Percentiles rank a stretch among this genome's conserved stretches.
These are phyloP conservation scores for Dissophora globulifera DNA, from an alignment of 192 early-diverging fungal species.

Conservation along the genomic window DNA sequence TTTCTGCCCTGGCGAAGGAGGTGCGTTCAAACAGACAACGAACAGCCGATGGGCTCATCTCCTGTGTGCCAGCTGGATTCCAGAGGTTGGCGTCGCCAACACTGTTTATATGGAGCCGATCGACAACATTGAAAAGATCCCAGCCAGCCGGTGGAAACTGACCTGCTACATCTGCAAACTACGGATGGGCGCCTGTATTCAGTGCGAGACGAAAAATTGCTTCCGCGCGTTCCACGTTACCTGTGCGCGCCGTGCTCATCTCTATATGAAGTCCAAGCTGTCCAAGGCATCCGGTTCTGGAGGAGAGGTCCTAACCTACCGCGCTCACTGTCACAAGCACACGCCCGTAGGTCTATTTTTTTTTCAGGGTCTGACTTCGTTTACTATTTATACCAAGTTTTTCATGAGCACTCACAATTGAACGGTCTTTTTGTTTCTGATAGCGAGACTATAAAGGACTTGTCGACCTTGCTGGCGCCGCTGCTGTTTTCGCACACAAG, in stretches of 20 bases:
- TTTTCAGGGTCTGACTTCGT: no score
- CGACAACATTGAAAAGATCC: constrained; percentile 90
- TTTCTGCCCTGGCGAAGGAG: constrained; percentile 92
- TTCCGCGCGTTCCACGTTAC: constrained; percentile 93
- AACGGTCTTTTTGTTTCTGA: background rate
- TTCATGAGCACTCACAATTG: no score
- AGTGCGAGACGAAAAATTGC: constrained; percentile 92
- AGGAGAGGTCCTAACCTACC: constrained; percentile 69
- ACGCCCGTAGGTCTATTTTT: no score
- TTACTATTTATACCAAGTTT: no score
- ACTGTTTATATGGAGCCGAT: constrained; percentile 98
- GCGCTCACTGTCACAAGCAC: constrained; percentile 92
- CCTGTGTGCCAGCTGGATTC: constrained; percentile 97
- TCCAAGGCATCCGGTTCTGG: constrained; percentile 57
- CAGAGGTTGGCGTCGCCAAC: constrained; percentile 90
- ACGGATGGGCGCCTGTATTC: constrained; percentile 90
- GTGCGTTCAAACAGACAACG: constrained; percentile 96
- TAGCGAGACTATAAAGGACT: constrained; percentile 63
- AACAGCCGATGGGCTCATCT: constrained; percentile 96
- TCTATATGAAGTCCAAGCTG: constrained; percentile 87
- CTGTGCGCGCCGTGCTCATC: constrained; percentile 87
- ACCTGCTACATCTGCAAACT: constrained; percentile 90
- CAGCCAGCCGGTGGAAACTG: constrained; percentile 87
- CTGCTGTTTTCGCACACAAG: constrained; percentile 30
- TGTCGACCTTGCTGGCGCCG: constrained; percentile 55